A percentile compares a stretch with the other conserved stretches of the same genome.
These are phyloP conservation scores for Fusarium fujikuroi DNA, from an alignment of 2,329 filamentous ascomycete species.

Conservation along the genomic window DNA sequence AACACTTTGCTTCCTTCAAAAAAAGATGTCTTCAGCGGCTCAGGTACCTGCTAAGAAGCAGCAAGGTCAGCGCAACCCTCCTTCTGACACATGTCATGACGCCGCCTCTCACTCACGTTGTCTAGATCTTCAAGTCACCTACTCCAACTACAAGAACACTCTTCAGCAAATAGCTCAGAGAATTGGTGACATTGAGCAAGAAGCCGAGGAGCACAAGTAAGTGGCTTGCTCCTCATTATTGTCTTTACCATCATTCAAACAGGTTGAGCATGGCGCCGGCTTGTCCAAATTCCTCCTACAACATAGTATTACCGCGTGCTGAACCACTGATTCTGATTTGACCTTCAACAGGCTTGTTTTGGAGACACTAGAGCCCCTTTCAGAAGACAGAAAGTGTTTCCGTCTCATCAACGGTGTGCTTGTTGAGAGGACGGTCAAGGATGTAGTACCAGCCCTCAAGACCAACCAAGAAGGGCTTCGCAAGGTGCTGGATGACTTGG, in stretches of 20 bases:
- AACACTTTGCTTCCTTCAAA: background rate
- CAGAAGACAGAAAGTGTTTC: slow-evolving; percentile 93
- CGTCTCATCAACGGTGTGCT: slow-evolving; percentile 98
- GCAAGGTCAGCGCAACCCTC: slow-evolving; percentile 66
- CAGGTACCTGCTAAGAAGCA: slow-evolving; percentile 74
- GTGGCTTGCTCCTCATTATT: slow-evolving; percentile 47
- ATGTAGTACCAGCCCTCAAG: slow-evolving; percentile 89
- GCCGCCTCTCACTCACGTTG: slow-evolving; percentile 22
- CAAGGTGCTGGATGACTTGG: slow-evolving; percentile 91
- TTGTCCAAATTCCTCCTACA: slow-evolving; percentile 11
- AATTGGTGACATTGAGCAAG: slow-evolving; percentile 97
- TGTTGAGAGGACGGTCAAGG: slow-evolving; percentile 91
- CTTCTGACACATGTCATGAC: background rate
- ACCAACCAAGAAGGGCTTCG: slow-evolving; percentile 94
- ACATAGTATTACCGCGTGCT: slow-evolving; percentile 36
- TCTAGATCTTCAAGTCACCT: slow-evolving; percentile 81
- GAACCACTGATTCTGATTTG: slow-evolving; percentile 51
- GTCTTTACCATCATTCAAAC: background rate
- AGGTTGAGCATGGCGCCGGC: slow-evolving; percentile 28
- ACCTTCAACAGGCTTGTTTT: slow-evolving; percentile 78
- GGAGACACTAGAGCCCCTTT: slow-evolving; percentile 86
- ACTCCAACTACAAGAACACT: slow-evolving; percentile 79
- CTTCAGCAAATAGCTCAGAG: slow-evolving; percentile 95
- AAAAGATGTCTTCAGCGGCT: slow-evolving; percentile 57
- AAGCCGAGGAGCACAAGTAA: slow-evolving; percentile 98